Evolutionary conservation across 1,139 yeast species (phyloP), one percentile per base, ranked within the genome.

Genomic region (Schizosaccharomyces versatilis): DNA sequence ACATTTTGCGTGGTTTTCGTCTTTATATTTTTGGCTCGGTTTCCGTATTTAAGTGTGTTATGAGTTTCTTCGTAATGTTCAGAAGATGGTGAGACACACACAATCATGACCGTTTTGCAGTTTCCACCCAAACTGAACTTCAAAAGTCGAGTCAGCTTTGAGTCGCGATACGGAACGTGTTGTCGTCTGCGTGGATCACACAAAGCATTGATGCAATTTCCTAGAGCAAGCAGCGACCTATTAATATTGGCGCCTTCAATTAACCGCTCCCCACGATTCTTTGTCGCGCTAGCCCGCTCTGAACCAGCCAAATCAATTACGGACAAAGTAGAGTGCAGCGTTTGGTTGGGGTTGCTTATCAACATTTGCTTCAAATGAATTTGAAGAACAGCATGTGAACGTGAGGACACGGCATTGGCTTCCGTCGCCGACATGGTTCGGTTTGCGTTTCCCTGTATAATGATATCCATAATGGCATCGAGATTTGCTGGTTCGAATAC

Each of bases 291-390:
- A 0, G 95, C 97, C 56, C 84, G 74, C 67, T 90, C 98, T 17
- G 95, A 83, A 32, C 98, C 98, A 0, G 98, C 98, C 63, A 90
- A 73, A 68, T 90, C 98, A 71, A 97, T 90, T 57, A 90, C 71
- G 38, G 93, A 84, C 47, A 90, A 74, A 0, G 90, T 80, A 41
- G 90, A 75, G 42, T 72, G 67, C 47, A 58, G 56, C 48, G 73
- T 68, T 15, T 71, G 71, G 57, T 74, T 77, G 1, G 68, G 65
- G 9, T 73, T 73, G 38, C 60, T 60, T 9, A 59, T 63, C 58
- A 47, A 73, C 3, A 73, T 67, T 36, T 57, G 59, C 36, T 53
- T 40, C 36, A 88, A 67, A 57, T 77, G 72, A 17, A 88, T 74
- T 64, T 84, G 81, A 14, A 86, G 77, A 41, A 86, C 83, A 0